phyloP scores from a whole-genome alignment of 2,329 filamentous ascomycete species.

The Sclerotinia nivalis region DNA sequence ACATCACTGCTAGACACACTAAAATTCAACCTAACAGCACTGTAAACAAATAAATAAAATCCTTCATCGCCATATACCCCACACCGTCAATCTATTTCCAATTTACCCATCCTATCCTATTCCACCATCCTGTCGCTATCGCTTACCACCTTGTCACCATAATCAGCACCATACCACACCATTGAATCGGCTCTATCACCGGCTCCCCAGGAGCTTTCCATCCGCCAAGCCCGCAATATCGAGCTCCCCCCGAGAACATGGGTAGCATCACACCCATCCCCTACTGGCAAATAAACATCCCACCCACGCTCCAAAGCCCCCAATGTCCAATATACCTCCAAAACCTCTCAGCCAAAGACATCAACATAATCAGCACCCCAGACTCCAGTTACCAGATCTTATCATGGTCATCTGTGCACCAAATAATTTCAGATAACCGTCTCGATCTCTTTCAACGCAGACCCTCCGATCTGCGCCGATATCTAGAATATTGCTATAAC shows the following conservation, averaged over 20 bases:
- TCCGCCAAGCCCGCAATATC: neutral
- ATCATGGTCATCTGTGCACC: slow-evolving; percentile 68
- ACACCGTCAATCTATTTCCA: slow-evolving; percentile 3
- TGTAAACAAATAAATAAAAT: neutral
- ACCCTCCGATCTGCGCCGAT: slow-evolving; percentile 76
- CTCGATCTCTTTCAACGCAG: slow-evolving; percentile 76
- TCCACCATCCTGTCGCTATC: neutral
- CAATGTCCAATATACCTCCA: slow-evolving; percentile 73
- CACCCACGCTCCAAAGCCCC: slow-evolving; percentile 57
- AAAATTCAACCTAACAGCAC: neutral
- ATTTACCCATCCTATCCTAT: slow-evolving; percentile 9
- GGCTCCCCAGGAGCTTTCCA: neutral
- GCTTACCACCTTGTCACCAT: neutral
- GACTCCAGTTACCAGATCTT: slow-evolving; percentile 64
- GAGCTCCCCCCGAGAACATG: slow-evolving; percentile 27
- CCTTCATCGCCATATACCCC: neutral
- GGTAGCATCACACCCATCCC: slow-evolving; percentile 30
- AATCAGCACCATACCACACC: neutral
- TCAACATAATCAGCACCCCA: slow-evolving; percentile 66
- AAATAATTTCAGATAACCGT: slow-evolving; percentile 62
- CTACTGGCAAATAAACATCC: slow-evolving; percentile 85
- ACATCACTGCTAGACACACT: neutral
- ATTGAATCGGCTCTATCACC: neutral
- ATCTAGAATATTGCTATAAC: slow-evolving; percentile 67
- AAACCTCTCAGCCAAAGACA: slow-evolving; percentile 66